phyloP scores from a whole-genome alignment of 176 grass and related monocot species.

The Sorghum bicolor region DNA sequence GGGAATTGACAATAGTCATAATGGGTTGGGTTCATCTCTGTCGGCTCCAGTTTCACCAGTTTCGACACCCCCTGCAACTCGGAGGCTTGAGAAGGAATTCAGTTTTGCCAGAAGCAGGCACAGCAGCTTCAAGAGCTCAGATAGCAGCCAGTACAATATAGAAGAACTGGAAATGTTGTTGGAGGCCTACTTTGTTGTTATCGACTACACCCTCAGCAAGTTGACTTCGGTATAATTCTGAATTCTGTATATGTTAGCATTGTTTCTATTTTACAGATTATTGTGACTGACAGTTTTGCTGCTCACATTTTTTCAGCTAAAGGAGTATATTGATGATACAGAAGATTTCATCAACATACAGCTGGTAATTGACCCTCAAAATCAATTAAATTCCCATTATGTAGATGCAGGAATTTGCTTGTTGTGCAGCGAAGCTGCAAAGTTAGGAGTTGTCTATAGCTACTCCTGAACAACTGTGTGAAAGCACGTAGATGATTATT shows the following conservation, averaged over 20 bases:
- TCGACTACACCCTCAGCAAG: conserved; percentile 81
- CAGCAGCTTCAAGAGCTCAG: conserved; percentile 64
- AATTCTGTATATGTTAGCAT: neutral
- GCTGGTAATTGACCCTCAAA: conserved; percentile 44
- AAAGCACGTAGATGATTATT: neutral
- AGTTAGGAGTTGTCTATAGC: neutral
- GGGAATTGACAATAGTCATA: conserved; percentile 40
- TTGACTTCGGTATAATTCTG: conserved; percentile 64
- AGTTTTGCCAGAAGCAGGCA: conserved; percentile 69
- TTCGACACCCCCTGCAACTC: conserved; percentile 43
- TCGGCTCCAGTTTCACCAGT: conserved; percentile 88
- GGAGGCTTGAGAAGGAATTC: conserved; percentile 64
- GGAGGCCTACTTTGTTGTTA: conserved; percentile 94
- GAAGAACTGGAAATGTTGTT: conserved; percentile 91
- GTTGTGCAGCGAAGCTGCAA: neutral
- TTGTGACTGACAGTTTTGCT: conserved; percentile 15
- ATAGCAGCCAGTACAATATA: conserved; percentile 52
- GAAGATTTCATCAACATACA: conserved; percentile 98
- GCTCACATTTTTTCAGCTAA: conserved; percentile 57
- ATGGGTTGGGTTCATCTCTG: conserved; percentile 46
- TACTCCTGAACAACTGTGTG: neutral
- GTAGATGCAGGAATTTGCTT: conserved; percentile 4
- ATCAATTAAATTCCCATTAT: neutral
- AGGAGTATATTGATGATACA: conserved; percentile 99
- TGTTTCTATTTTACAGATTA: neutral